phyloP scores from a whole-genome alignment of 768 basidiomycete species.

The Psilocybe azurescens region DNA sequence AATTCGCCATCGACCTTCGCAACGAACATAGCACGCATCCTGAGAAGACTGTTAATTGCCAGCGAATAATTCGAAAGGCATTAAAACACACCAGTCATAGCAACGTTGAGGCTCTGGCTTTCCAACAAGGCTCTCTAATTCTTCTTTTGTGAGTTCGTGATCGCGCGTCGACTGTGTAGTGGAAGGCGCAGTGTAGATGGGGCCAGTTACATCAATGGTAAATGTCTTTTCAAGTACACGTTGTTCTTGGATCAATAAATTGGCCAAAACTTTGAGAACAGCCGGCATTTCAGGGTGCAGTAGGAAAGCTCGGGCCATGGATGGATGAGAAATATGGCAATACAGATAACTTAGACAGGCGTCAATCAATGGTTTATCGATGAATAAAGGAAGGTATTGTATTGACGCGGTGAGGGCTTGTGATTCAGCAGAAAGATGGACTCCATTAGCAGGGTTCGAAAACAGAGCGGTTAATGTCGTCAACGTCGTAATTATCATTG shows the following conservation, averaged over 20 bases:
- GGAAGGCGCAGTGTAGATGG: slow-evolving; percentile 63
- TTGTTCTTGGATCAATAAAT: slow-evolving; percentile 73
- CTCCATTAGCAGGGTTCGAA: slow-evolving; percentile 61
- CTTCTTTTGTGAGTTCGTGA: slow-evolving; percentile 75
- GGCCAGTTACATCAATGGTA: slow-evolving; percentile 64
- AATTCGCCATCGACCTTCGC: slow-evolving; percentile 78
- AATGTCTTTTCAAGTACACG: slow-evolving; percentile 61
- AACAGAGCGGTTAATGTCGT: slow-evolving; percentile 65
- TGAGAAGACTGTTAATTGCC: slow-evolving; percentile 31
- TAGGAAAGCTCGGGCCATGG: slow-evolving; percentile 80
- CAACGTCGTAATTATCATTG: slow-evolving; percentile 73
- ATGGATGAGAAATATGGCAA: slow-evolving; percentile 71
- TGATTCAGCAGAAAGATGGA: slow-evolving; percentile 58
- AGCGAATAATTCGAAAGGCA: not conserved
- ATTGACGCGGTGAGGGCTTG: slow-evolving; percentile 67
- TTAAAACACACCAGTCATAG: slow-evolving; percentile 71
- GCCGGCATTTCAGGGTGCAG: slow-evolving; percentile 72
- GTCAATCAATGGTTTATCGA: slow-evolving; percentile 72
- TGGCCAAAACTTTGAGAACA: slow-evolving; percentile 70
- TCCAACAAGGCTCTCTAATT: slow-evolving; percentile 61
- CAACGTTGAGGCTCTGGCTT: slow-evolving; percentile 80
- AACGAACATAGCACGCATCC: slow-evolving; percentile 93
- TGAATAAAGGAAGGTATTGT: slow-evolving; percentile 73
- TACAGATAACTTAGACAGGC: slow-evolving; percentile 79
- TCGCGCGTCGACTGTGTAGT: slow-evolving; percentile 50